Evolutionary conservation across 1,284 basidiomycete genomes (phyloP).

Genomic region (Cystobasidium sp.): DNA sequence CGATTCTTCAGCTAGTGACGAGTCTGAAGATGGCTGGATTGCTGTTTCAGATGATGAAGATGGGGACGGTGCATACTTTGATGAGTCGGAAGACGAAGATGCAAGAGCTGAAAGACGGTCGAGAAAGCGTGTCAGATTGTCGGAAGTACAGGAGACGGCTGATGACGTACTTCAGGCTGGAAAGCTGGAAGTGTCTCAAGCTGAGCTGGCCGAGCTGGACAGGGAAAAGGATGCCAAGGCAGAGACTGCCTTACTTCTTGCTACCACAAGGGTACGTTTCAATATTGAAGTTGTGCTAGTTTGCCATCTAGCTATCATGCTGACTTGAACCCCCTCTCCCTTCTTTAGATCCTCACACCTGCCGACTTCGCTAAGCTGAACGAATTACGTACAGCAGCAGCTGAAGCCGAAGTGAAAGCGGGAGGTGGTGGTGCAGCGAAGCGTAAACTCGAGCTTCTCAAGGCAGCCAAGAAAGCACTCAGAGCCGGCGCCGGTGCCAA

Average conservation of each 20-base stretch:
- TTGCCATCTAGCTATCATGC: neutral
- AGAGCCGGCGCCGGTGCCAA: conserved; percentile 54
- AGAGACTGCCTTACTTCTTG: conserved; percentile 45
- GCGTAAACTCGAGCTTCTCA: conserved; percentile 80
- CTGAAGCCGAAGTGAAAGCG: conserved; percentile 71
- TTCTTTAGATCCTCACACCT: conserved; percentile 84
- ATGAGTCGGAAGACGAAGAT: conserved; percentile 43
- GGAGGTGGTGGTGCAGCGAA: conserved; percentile 78
- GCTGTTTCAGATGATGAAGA: conserved; percentile 59
- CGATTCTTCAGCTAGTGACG: conserved; percentile 59
- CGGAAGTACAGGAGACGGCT: conserved; percentile 50
- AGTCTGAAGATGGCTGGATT: conserved; percentile 72
- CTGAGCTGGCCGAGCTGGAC: conserved; percentile 51
- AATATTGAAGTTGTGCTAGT: neutral
- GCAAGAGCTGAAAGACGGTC: conserved; percentile 29
- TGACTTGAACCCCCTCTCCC: neutral
- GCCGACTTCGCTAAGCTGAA: conserved; percentile 94
- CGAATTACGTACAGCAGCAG: conserved; percentile 82
- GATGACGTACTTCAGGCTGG: conserved; percentile 39
- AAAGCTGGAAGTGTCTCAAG: conserved; percentile 45
- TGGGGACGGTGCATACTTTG: conserved; percentile 26
- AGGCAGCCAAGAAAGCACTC: conserved; percentile 60
- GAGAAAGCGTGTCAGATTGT: conserved; percentile 43
- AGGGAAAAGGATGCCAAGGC: conserved; percentile 48
- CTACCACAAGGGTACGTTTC: conserved; percentile 72